Base-by-base conservation (phyloP, 148 eudicot species). In the Pharnaceum exiguum region DNA sequence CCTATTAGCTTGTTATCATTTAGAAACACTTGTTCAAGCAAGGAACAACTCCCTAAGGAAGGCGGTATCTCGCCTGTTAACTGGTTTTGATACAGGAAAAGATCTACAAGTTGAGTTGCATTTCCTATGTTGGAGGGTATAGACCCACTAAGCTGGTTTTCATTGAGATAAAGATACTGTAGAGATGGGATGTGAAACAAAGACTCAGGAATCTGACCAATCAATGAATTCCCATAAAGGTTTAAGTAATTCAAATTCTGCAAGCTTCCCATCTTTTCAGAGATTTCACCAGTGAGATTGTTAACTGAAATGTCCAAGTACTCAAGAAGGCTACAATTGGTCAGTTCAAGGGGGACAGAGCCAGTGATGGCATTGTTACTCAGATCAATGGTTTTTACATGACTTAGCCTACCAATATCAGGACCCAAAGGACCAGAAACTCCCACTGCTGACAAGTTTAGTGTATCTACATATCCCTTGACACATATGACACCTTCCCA, bases 401-500 rank as follows among this genome's bases (percentile, higher is more conserved):
- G 57, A 16, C 32, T 55, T 26, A 89, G 56, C 7, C 57, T 53
- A 27, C 77, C 72, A 18, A 89, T 75, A 69, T 85, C 90, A 4
- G 82, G 76, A 7, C 94, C 96, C 25, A 89, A 52, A 46, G 16
- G 51, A 42, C 96, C 96, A 6, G 80, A 74, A 55, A 89, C 67
- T 19, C 71, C 74, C 17, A n/a, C 50, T 47, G 23, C 25, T 10
- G 85, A 73, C 6, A 89, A 63, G 57, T 79, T 65, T 24, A 89
- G 70, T 24, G 67, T 49, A 44, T 68, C 42, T 5, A 89, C 83
- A 40, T 56, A 25, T 26, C 12, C 24, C 8, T 16, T 58, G 67
- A 60, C 75, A 68, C 96, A 89, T 24, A 18, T 15, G 3, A 89
- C 82, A 40, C 90, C 87, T 37, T 60, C 42, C 96, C 96, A 89